Evolutionary conservation across 805 yeast genomes (phyloP).

Genomic region (Metschnikowia peoriensis): DNA sequence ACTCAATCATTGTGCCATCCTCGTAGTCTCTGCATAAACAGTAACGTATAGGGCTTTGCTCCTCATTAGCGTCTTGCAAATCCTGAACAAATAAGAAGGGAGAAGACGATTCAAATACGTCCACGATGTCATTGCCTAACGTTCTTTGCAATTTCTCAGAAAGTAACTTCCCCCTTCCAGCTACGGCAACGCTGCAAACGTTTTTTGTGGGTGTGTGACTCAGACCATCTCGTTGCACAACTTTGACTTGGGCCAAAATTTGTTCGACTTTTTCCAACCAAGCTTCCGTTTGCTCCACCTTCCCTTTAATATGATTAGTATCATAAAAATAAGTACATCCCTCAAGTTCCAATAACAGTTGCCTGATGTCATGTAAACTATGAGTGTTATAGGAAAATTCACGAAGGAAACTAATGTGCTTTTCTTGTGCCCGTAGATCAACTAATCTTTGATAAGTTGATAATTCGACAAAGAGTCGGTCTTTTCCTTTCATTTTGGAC

Average conservation of each 20-base stretch:
- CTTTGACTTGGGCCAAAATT: constrained; percentile 13
- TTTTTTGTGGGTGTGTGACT: constrained; percentile 9
- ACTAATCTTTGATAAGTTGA: constrained; percentile 21
- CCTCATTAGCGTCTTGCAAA: constrained; percentile 8
- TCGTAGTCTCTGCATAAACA: constrained; percentile 66
- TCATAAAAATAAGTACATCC: constrained; percentile 24
- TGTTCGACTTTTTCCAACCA: constrained; percentile 24
- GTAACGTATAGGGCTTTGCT: constrained; percentile 28
- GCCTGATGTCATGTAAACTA: constrained; percentile 24
- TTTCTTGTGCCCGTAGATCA: constrained; percentile 24
- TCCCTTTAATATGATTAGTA: constrained; percentile 11
- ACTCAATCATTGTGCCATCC: constrained; percentile 62
- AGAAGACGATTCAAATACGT: constrained; percentile 26
- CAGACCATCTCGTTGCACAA: constrained; percentile 12
- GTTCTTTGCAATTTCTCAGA: constrained; percentile 23
- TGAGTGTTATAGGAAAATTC: constrained; percentile 12
- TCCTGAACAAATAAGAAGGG: constrained; percentile 18
- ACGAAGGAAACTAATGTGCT: constrained; percentile 28
- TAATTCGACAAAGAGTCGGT: constrained; percentile 28
- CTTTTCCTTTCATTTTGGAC: constrained; percentile 22
- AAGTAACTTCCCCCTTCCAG: constrained; percentile 21
- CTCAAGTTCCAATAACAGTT: constrained; percentile 21
- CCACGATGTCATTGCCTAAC: constrained; percentile 26
- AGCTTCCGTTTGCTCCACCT: constrained; percentile 19
- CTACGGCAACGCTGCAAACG: constrained; percentile 20